Evolutionary conservation across 495 filamentous ascomycete species (phyloP).

Genomic region (Emericellopsis terricola): DNA sequence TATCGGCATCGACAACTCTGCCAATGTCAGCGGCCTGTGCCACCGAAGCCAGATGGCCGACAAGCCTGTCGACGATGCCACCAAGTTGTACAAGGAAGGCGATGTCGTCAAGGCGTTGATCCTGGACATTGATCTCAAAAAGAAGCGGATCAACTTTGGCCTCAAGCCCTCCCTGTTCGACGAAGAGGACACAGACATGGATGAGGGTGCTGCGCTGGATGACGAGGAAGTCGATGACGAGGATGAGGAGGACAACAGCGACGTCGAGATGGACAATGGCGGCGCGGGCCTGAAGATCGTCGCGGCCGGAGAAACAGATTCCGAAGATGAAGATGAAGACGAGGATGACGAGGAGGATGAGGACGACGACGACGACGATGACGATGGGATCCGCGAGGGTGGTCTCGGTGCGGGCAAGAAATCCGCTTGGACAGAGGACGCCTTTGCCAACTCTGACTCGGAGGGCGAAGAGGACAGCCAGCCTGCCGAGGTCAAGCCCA

Average conservation of each 20-base stretch:
- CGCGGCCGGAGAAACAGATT: slow-evolving; percentile 21
- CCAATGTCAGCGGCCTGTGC: slow-evolving; percentile 79
- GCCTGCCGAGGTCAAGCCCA: slow-evolving; percentile 31
- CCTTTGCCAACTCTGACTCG: slow-evolving; percentile 29
- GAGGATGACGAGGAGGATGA: slow-evolving; percentile 1
- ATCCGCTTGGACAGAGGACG: slow-evolving; percentile 73
- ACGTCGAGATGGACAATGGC: slow-evolving; percentile 31
- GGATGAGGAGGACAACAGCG: slow-evolving; percentile 24
- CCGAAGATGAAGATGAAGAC: slow-evolving; percentile 28
- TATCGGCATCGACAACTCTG: slow-evolving; percentile 68
- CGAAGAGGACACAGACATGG: slow-evolving; percentile 31
- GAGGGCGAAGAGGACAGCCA: slow-evolving; percentile 22
- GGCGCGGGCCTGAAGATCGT: slow-evolving; percentile 31
- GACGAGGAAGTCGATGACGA: slow-evolving; percentile 24
- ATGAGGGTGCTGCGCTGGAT: slow-evolving; percentile 25
- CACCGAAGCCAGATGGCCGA: slow-evolving; percentile 84
- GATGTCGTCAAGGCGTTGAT: slow-evolving; percentile 84
- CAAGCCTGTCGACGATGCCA: slow-evolving; percentile 55
- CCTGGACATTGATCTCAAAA: slow-evolving; percentile 52
- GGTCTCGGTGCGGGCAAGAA: slow-evolving; percentile 54
- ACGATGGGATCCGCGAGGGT: slow-evolving; percentile 15
- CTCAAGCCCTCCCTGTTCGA: slow-evolving; percentile 86
- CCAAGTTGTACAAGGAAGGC: slow-evolving; percentile 68
- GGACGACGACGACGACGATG: slow-evolving; percentile 30
- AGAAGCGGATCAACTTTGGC: slow-evolving; percentile 67